Percentiles rank a stretch among this genome's conserved stretches.
Evolutionary conservation across 2,329 filamentous ascomycete species (phyloP).

Genomic region (Leptographium lundbergii): DNA sequence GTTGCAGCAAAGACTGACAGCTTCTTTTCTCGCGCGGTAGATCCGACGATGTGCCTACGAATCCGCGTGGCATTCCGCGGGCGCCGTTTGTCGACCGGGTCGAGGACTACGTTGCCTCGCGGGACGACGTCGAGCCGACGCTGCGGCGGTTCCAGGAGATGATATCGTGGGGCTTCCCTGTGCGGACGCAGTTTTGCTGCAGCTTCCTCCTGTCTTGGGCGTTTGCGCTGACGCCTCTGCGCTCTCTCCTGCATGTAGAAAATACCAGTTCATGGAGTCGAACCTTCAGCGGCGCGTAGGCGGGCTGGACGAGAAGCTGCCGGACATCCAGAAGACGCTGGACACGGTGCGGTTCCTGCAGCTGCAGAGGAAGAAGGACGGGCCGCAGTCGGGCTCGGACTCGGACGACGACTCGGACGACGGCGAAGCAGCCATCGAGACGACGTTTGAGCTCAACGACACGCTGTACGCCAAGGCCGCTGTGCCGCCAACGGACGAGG

Average conservation of each 20-base stretch:
- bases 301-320: slow-evolving; percentile 86
- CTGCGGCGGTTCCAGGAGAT: slow-evolving; percentile 82
- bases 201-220: background rate
- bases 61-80: slow-evolving; percentile 70
- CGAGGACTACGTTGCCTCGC: slow-evolving; percentile 72
- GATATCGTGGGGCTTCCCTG: slow-evolving; percentile 55
- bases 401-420: slow-evolving; percentile 6
- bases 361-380: slow-evolving; percentile 11
- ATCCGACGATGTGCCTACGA: slow-evolving; percentile 46
- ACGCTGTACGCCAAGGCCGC: slow-evolving; percentile 84
- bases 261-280: slow-evolving; percentile 99
- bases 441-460: slow-evolving; percentile 93
- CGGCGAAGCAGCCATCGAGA: slow-evolving; percentile 61
- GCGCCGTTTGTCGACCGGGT: slow-evolving; percentile 81
- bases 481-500: slow-evolving; percentile 73
- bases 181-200: too few relatives aligned
- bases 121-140: slow-evolving; percentile 67
- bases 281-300: slow-evolving; percentile 75
- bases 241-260: slow-evolving; percentile 51
- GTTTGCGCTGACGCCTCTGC: background rate
- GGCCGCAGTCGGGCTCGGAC: background rate
- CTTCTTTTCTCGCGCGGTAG: background rate
- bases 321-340: slow-evolving; percentile 90
- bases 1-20: background rate
- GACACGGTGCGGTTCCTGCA: slow-evolving; percentile 83